Evolutionary conservation across 1,139 yeast genomes (phyloP), one percentile per base, ranked within the genome.

Genomic region (Saccharomyces pastorianus): DNA sequence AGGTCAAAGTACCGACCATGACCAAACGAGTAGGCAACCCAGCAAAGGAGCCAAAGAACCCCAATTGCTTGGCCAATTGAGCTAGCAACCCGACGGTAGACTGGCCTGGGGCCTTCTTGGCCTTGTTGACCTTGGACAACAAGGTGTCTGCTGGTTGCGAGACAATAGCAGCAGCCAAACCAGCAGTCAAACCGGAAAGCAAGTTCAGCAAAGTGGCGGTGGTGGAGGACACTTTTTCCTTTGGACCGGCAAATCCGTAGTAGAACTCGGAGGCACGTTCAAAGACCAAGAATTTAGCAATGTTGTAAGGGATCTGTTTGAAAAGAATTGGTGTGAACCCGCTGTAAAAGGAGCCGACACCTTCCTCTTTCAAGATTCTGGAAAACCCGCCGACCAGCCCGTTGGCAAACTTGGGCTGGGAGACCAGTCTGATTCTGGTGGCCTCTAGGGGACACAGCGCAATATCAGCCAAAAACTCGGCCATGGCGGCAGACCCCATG

Each of bases 81-180:
- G 73, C 82, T 73, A 86, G 81, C 74, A 86, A 80, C 75, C 91
- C 90, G 61, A 85, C 57, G 61, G 95, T 86, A 58, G 91, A 84
- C 79, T 86, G 93, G 75, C 95, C 95, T 78, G 91, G 91, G 70
- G 91, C 91, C 80, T 86, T 86, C 83, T 85, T 86, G 72, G 93
- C 84, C 81, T 86, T 86, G 87, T 87, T 87, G 63, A 85, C 93
- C 83, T 87, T 87, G 63, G 95, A 86, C 75, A 87, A 81, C 75
- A 87, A 80, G 64, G 95, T 86, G 77, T 87, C 95, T 71, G 95
- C 95, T 63, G 95, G 95, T 77, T 87, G 95, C 64, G 95, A 87
- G 64, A 87, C 90, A 66, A 86, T 71, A 64, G 95, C 95, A 68
- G 95, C 95, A 65, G 88, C 82, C 76, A 88, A 84, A 77, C 95